Base-by-base conservation (phyloP, 352 stramenopile species). In the Plasmopara viticola region DNA sequence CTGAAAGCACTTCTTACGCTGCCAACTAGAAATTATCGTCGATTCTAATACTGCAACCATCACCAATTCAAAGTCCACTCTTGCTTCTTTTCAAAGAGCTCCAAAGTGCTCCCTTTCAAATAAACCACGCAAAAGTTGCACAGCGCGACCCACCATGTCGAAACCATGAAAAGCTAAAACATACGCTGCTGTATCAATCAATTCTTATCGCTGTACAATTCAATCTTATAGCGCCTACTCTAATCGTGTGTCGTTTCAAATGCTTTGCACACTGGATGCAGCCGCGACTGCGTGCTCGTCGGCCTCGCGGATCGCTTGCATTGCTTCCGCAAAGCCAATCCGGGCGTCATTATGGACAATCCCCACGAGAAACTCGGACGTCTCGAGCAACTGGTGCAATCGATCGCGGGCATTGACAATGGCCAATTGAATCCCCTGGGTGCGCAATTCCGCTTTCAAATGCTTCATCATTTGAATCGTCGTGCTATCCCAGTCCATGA, bases 381-480 rank as follows among this genome's bases (percentile, higher is more conserved):
- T 78, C 52, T 78, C 52, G 29, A 92, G 69, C 18, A 92, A 48
- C 6, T 69, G 68, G 29, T 89, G 77, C 4, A 90, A 60, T 0
- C 77, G 72, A 44, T 85, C 73, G 7, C 78, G 74, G 1, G 78
- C 82, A 34, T 88, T 92, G 18, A 86, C 77, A 51, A 92, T 89
- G n/a, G 82, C 61, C 18, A 92, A 47, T 58, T 82, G 71, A 48
- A 88, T 87, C 29, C 58, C 66, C 54, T 79, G 78, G 3, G 60
- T 38, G 18, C 64, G 58, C 30, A 92, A 62, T 29, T 87, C 74
- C 35, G 74, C 56, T 41, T 86, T 78, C 30, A 92, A 54, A 40
- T 84, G 71, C 50, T 92, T 89, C 73, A 92, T 87, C 77, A 89
- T 87, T 53, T 92, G 82, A 38, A 92, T 87, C 14, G 82, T 89